Conservation (phyloP, 176 grass and related monocot species). For the Thalia dealbata region DNA sequence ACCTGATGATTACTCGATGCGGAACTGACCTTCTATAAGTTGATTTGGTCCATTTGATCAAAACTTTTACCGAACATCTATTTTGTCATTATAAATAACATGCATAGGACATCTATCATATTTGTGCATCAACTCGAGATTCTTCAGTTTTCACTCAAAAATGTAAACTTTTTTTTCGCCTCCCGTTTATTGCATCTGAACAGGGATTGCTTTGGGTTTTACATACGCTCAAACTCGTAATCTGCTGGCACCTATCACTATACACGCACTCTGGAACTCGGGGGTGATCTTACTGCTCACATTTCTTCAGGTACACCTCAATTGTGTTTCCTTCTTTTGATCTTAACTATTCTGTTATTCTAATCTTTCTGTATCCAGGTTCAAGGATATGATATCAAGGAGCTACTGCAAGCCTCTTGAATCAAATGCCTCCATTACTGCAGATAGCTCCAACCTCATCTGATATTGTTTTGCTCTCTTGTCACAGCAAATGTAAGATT, state of each 20-base stretch:
- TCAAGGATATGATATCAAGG: slow-evolving; percentile 91
- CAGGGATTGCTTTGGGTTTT: slow-evolving; percentile 77
- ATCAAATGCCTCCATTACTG: neutral
- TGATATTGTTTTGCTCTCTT: too few species aligned
- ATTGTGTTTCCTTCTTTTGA: slow-evolving; percentile 6
- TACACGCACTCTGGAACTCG: slow-evolving; percentile 90
- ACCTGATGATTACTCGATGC: neutral
- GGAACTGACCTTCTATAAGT: neutral
- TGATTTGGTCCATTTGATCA: neutral
- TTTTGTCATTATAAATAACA: neutral
- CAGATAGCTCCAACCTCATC: neutral
- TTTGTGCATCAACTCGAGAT: neutral
- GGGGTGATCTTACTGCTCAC: slow-evolving; percentile 83
- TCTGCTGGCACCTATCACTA: slow-evolving; percentile 78
- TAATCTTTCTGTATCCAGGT: slow-evolving; percentile 39
- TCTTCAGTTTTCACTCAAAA: neutral
- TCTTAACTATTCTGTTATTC: neutral
- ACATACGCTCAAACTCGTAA: slow-evolving; percentile 92
- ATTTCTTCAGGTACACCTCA: slow-evolving; percentile 76
- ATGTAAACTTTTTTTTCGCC: neutral
- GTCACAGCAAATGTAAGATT: too few species aligned
- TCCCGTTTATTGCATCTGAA: neutral
- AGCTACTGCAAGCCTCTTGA: slow-evolving; percentile 78
- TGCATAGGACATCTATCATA: neutral
- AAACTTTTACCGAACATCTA: too few species aligned